phyloP scores from a whole-genome alignment of 164 flowering plant genomes.

The Litsea cubeba region DNA sequence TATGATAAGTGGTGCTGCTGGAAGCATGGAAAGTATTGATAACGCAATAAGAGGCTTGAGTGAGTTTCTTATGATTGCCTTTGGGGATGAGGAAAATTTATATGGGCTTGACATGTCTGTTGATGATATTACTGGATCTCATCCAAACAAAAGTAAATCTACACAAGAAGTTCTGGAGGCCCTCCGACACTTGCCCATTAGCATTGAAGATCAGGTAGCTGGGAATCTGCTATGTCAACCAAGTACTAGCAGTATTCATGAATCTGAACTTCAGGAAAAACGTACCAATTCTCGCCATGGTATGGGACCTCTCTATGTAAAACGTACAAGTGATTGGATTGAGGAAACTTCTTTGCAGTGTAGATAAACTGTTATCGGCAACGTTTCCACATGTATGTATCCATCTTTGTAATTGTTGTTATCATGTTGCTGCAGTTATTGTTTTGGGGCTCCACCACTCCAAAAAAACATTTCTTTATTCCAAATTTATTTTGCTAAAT shows the following conservation, averaged over 20 bases:
- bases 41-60: constrained; percentile 75
- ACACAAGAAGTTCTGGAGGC: constrained; percentile 48
- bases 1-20: constrained; percentile 95
- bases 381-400: constrained; percentile 77
- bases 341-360: constrained; percentile 59
- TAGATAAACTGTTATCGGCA: constrained; percentile 58
- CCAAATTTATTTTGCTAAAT: constrained; percentile 8
- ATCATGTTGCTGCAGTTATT: neutral
- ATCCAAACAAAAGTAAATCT: constrained; percentile 25
- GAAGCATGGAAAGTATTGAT: constrained; percentile 67
- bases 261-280: constrained; percentile 15
- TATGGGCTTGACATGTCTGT: constrained; percentile 26
- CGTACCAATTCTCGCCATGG: constrained; percentile 11
- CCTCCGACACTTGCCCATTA: constrained; percentile 54
- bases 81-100: constrained; percentile 57
- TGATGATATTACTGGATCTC: constrained; percentile 15
- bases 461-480: neutral
- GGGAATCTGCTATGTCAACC: constrained; percentile 23
- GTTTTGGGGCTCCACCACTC: neutral
- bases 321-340: constrained; percentile 83
- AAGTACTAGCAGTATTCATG: constrained; percentile 4
- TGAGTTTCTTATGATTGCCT: constrained; percentile 76
- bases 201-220: constrained; percentile 21
- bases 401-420: neutral
- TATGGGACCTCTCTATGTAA: constrained; percentile 44